Conservation (phyloP, 2,329 filamentous ascomycete species). For the Alternaria burnsii region DNA sequence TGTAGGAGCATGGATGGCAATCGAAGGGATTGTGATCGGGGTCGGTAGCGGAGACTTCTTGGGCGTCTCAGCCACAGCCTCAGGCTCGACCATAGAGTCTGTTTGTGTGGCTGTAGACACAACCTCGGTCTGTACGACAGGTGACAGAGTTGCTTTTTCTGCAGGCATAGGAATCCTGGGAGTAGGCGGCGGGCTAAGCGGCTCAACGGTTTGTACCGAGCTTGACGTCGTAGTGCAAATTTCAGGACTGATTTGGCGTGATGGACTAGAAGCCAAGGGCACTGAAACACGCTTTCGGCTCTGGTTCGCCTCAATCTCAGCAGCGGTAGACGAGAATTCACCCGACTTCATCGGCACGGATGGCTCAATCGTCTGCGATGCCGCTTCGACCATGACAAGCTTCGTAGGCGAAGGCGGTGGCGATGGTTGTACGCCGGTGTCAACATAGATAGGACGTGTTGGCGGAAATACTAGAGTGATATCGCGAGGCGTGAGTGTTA, state of each 20-base stretch:
- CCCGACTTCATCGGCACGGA: conserved; percentile 32
- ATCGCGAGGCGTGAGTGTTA: conserved; percentile 36
- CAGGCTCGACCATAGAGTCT: conserved; percentile 41
- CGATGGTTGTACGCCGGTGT: conserved; percentile 83
- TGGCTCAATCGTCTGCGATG: conserved; percentile 33
- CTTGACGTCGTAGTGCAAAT: conserved; percentile 67
- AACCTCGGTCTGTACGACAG: conserved; percentile 54
- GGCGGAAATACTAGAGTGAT: conserved; percentile 45
- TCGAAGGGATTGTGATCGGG: conserved; percentile 74
- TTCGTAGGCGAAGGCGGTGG: conserved; percentile 77
- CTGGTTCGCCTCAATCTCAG: conserved; percentile 75
- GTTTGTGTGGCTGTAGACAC: conserved; percentile 71
- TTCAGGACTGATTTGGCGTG: conserved; percentile 23
- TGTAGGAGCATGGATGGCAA: conserved; percentile 87
- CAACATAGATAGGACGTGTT: conserved; percentile 66
- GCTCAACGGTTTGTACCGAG: conserved; percentile 69
- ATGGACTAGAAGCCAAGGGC: conserved; percentile 21
- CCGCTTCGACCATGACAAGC: conserved; percentile 34
- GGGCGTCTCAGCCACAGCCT: conserved; percentile 28
- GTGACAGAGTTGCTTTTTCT: conserved; percentile 51
- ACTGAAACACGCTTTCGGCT: conserved; percentile 71
- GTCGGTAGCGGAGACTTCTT: conserved; percentile 47
- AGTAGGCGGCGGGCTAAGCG: conserved; percentile 71
- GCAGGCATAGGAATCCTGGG: conserved; percentile 61
- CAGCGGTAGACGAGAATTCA: conserved; percentile 26